Evolutionary conservation across 495 filamentous ascomycete species (phyloP).

Genomic region (Aspergillus diversus): DNA sequence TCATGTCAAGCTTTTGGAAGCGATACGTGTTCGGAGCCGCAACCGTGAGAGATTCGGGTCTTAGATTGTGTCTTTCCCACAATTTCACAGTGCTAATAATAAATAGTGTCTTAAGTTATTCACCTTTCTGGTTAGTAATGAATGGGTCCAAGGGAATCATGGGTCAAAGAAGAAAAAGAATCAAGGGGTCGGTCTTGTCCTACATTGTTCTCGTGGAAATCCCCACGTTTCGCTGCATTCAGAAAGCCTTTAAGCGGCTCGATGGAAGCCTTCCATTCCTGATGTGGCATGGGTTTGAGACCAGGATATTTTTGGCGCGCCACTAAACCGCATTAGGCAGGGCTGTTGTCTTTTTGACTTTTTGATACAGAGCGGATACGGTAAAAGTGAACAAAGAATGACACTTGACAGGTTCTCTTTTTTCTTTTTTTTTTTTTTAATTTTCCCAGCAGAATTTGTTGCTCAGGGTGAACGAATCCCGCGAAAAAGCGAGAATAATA

Average conservation of each 20-base stretch:
- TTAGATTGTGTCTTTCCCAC: background rate
- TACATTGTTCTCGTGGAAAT: constrained; percentile 3
- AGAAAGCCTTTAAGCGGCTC: background rate
- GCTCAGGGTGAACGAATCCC: too few species aligned
- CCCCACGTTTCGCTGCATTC: constrained; percentile 14
- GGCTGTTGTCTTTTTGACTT: background rate
- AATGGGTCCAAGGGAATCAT: background rate
- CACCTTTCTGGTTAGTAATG: too few species aligned
- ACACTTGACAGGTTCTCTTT: background rate
- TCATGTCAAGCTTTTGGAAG: constrained; percentile 10
- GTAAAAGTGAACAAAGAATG: too few species aligned
- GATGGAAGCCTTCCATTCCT: background rate
- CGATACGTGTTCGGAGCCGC: background rate
- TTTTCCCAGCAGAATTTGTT: too few species aligned
- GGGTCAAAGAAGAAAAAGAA: background rate
- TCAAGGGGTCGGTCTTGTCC: background rate
- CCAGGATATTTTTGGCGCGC: constrained; percentile 10
- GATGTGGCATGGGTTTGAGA: background rate
- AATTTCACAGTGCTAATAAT: too few species aligned
- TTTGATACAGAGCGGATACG: too few species aligned
- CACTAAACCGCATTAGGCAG: constrained; percentile 2
- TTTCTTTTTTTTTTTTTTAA: background rate
- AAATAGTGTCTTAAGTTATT: too few species aligned
- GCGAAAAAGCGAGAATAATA: too few species aligned
- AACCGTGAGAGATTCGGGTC: background rate